A percentile compares a stretch with the other conserved stretches of the same genome.
Conservation (phyloP, 805 yeast species). For the Saturnispora sanitii region DNA sequence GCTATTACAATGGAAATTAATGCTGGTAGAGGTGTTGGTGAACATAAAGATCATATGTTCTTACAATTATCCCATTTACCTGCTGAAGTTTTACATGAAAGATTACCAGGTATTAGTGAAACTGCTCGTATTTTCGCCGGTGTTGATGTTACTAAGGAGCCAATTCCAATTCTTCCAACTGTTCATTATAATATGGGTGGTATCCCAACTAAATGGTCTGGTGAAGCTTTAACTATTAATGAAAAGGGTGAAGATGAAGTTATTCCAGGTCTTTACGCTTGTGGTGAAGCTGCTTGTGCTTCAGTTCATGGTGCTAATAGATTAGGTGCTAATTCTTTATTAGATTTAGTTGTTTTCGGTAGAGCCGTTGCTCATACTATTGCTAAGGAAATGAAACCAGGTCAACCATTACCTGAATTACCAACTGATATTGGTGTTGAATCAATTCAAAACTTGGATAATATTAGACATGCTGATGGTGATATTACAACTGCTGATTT, state of each 20-base stretch:
- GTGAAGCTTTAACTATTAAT: slow-evolving; percentile 81
- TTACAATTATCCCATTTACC: slow-evolving; percentile 93
- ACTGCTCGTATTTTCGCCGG: slow-evolving; percentile 98
- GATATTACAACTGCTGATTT: slow-evolving; percentile 75
- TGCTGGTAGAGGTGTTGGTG: slow-evolving; percentile 99
- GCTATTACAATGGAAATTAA: slow-evolving; percentile 98
- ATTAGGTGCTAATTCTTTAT: slow-evolving; percentile 94
- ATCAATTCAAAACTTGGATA: slow-evolving; percentile 84
- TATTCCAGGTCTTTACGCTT: slow-evolving; percentile 89
- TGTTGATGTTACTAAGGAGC: slow-evolving; percentile 98
- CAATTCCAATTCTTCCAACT: slow-evolving; percentile 96
- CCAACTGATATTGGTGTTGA: slow-evolving; percentile 84
- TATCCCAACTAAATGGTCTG: slow-evolving; percentile 95
- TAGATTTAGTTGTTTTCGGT: slow-evolving; percentile 95
- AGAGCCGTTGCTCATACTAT: slow-evolving; percentile 96
- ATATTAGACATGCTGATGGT: slow-evolving; percentile 78
- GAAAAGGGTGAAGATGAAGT: slow-evolving; percentile 82
- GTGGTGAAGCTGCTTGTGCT: slow-evolving; percentile 99
- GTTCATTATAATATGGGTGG: slow-evolving; percentile 99
- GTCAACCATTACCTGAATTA: slow-evolving; percentile 72
- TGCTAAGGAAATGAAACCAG: slow-evolving; percentile 76
- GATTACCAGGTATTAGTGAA: slow-evolving; percentile 98
- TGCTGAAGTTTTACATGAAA: slow-evolving; percentile 80
- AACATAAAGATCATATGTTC: slow-evolving; percentile 88
- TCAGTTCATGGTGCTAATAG: slow-evolving; percentile 99